A percentile compares a stretch with the other conserved stretches of the same genome.
These are phyloP conservation scores for Eucalyptus sp. DNA, from an alignment of 345 rosid genomes.

Conservation along the genomic window DNA sequence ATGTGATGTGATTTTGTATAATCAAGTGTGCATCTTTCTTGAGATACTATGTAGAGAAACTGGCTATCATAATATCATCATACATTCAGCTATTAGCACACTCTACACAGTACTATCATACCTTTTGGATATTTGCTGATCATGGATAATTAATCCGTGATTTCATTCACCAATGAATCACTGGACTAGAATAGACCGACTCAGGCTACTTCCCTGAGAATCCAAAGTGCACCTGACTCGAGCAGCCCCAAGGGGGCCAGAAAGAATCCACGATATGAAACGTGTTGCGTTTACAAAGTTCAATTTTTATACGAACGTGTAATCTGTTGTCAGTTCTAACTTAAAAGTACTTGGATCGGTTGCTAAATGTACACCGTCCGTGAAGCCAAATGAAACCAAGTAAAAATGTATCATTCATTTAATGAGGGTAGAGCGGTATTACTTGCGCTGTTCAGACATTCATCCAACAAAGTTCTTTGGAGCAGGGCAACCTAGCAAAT, in stretches of 20 bases:
- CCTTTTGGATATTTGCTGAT: neutral
- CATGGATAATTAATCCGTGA: neutral
- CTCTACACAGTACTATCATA: neutral
- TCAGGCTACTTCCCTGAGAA: neutral
- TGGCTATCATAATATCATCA: neutral
- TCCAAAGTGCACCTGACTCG: neutral
- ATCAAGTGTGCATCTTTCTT: neutral
- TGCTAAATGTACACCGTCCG: neutral
- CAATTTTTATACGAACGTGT: neutral
- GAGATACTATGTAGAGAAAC: neutral
- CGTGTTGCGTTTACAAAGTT: neutral
- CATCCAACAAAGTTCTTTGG: neutral
- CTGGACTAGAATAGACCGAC: neutral
- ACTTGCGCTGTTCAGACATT: neutral
- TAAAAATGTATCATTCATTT: neutral
- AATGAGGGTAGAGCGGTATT: neutral
- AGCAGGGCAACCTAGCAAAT: neutral
- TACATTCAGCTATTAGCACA: neutral
- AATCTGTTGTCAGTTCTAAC: neutral
- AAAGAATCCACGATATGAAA: neutral
- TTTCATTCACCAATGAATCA: neutral
- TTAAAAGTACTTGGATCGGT: neutral
- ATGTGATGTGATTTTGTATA: neutral
- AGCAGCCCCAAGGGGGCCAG: neutral
- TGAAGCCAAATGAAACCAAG: neutral